phyloP scores from a whole-genome alignment of 805 yeast species.

The Candida loeiensis region DNA sequence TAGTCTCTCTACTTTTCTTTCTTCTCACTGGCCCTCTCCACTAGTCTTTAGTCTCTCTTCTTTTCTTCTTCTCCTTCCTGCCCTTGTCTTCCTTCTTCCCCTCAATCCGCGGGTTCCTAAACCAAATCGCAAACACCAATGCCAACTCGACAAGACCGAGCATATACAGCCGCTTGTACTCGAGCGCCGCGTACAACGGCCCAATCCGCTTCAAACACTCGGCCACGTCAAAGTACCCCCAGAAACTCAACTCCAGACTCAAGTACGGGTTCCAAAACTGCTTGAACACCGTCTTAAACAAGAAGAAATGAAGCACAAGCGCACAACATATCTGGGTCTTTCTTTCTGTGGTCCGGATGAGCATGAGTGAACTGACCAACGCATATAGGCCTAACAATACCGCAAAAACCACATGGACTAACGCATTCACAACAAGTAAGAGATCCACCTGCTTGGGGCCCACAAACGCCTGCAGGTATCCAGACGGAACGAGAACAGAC shows the following conservation, averaged over 20 bases:
- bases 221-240: conserved; percentile 11
- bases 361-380: conserved; percentile 1
- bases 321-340: conserved; percentile 2
- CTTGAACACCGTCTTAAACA: conserved; percentile 8
- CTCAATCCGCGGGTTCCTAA: no score
- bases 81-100: background rate
- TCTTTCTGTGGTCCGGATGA: background rate
- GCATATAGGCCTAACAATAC: background rate
- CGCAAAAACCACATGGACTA: background rate
- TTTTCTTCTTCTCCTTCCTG: conserved; percentile 1
- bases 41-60: background rate
- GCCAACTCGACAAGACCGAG: conserved; percentile 7
- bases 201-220: conserved; percentile 9
- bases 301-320: conserved; percentile 9
- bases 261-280: conserved; percentile 1
- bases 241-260: conserved; percentile 6
- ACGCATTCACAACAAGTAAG: background rate
- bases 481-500: conserved; percentile 6
- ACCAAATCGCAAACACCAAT: conserved; percentile 13
- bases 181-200: background rate
- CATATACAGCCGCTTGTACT: background rate
- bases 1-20: background rate
- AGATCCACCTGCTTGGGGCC: background rate
- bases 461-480: background rate
- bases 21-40: background rate